Percentiles rank a stretch among this genome's conserved stretches.
Conservation (phyloP, 208 protist species). For the Leishmania tropica region DNA sequence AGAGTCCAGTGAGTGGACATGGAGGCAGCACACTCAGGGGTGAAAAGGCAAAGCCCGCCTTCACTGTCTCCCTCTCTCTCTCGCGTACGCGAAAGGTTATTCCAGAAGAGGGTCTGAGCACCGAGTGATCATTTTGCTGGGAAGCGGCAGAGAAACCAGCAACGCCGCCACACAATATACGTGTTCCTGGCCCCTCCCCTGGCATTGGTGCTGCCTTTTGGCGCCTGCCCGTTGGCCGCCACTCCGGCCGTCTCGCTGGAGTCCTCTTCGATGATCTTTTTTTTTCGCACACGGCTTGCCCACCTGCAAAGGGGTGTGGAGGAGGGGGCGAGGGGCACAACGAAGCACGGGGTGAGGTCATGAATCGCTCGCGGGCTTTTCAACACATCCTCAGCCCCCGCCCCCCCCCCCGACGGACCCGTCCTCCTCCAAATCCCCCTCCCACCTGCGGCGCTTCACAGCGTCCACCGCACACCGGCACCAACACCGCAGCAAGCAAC, state of each 20-base stretch:
- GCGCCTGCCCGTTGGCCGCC: neutral
- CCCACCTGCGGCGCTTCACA: neutral
- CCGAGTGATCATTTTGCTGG: neutral
- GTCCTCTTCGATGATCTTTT: neutral
- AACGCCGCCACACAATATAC: neutral
- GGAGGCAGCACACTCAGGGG: neutral
- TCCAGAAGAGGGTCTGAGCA: neutral
- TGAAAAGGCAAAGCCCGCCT: neutral
- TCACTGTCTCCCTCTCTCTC: neutral
- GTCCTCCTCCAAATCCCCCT: neutral
- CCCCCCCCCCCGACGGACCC: neutral
- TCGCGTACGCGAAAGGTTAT: neutral
- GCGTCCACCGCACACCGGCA: neutral
- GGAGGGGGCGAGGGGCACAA: neutral
- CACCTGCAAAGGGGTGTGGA: neutral
- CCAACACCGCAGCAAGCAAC: neutral
- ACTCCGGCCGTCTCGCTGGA: neutral
- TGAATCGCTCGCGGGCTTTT: neutral
- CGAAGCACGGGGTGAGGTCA: neutral
- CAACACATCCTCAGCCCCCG: neutral
- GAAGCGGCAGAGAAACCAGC: neutral
- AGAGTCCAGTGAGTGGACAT: neutral
- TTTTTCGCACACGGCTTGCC: neutral
- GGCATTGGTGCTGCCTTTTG: neutral
- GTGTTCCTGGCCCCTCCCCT: neutral